Evolutionary conservation across 176 grass and related monocot genomes (phyloP).

Genomic region (Carex cristatella): DNA sequence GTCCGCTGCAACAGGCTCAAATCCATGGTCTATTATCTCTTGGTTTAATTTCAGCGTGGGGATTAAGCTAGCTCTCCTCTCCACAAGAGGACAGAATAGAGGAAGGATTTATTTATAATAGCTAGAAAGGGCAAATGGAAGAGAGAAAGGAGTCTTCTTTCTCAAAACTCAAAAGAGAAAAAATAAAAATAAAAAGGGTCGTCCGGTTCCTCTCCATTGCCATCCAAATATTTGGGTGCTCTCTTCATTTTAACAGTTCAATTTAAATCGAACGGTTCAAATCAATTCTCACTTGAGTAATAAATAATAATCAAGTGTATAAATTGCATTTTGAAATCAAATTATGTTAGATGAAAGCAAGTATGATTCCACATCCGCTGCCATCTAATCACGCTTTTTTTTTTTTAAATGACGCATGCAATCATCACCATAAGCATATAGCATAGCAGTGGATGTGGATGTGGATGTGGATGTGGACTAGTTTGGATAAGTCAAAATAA

Average conservation of each 20-base stretch:
- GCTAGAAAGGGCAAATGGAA: background rate
- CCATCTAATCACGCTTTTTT: background rate
- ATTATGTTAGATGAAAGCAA: background rate
- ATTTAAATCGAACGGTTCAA: background rate
- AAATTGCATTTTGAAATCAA: background rate
- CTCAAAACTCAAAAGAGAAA: too few species aligned
- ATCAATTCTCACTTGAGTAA: background rate
- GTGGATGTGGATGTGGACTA: background rate
- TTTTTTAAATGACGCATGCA: background rate
- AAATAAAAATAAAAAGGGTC: background rate
- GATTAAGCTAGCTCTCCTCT: slow-evolving; percentile 13
- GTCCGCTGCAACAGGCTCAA: slow-evolving; percentile 26
- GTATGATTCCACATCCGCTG: background rate
- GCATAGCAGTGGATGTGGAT: background rate
- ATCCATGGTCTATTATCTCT: slow-evolving; percentile 28
- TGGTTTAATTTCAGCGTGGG: slow-evolving; percentile 1
- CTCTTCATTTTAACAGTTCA: background rate
- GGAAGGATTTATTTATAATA: background rate
- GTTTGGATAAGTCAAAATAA: background rate
- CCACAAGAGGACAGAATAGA: background rate
- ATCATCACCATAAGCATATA: background rate
- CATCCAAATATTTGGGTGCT: background rate
- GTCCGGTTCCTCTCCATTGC: background rate
- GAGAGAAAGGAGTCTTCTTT: background rate
- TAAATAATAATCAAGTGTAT: background rate